Evolutionary conservation across 1,284 basidiomycete genomes (phyloP).

Genomic region (Trametes hirsuta): DNA sequence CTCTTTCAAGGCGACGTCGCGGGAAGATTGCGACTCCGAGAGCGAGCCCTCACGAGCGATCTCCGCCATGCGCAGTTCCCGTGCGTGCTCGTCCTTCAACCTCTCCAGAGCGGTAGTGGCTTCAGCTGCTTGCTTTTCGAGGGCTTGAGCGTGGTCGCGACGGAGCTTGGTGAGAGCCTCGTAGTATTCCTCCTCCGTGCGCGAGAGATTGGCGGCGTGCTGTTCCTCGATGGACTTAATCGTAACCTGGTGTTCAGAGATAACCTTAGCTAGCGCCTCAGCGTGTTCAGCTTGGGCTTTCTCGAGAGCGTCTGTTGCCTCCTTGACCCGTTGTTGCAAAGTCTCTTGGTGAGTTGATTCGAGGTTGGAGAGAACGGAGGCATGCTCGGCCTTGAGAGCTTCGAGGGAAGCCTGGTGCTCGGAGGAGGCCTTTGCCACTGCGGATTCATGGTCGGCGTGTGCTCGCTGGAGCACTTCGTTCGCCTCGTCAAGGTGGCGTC

Average conservation of each 20-base stretch:
- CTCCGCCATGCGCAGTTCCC: slow-evolving; percentile 68
- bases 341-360: slow-evolving; percentile 48
- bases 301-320: slow-evolving; percentile 41
- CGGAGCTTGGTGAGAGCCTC: slow-evolving; percentile 74
- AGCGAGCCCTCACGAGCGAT: slow-evolving; percentile 74
- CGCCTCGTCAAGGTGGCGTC: slow-evolving; percentile 32
- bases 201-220: slow-evolving; percentile 55
- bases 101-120: slow-evolving; percentile 62
- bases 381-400: slow-evolving; percentile 61
- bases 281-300: slow-evolving; percentile 51
- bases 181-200: slow-evolving; percentile 80
- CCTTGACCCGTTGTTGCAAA: slow-evolving; percentile 33
- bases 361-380: slow-evolving; percentile 59
- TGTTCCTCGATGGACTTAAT: slow-evolving; percentile 66
- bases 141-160: slow-evolving; percentile 62
- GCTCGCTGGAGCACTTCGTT: slow-evolving; percentile 40
- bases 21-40: slow-evolving; percentile 72
- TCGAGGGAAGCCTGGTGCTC: slow-evolving; percentile 62
- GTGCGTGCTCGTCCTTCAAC: slow-evolving; percentile 71
- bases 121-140: slow-evolving; percentile 64
- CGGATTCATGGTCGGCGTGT: slow-evolving; percentile 53
- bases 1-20: slow-evolving; percentile 57
- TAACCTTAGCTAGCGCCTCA: slow-evolving; percentile 49
- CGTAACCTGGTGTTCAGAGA: slow-evolving; percentile 55
- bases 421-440: slow-evolving; percentile 48